These are phyloP conservation scores for Talaromyces sp. DNA, from an alignment of 2,329 filamentous ascomycete species.

Conservation along the genomic window DNA sequence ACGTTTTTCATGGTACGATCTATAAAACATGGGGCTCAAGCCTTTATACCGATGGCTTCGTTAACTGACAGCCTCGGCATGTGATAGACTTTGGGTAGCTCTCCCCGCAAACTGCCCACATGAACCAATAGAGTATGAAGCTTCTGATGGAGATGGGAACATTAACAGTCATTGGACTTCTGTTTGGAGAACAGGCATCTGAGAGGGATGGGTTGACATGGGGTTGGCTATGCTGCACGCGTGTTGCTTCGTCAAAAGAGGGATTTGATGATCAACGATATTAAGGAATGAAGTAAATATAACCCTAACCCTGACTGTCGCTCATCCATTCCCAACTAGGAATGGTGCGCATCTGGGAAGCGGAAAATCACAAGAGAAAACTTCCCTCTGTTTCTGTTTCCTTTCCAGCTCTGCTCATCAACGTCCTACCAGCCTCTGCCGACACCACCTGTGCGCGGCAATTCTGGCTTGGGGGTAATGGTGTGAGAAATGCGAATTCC, in stretches of 20 bases:
- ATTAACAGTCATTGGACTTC: too few species aligned
- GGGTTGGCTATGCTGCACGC: too few species aligned
- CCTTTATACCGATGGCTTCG: neutral
- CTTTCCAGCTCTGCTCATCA: neutral
- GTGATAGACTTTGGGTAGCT: slow-evolving; percentile 1
- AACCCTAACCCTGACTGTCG: neutral
- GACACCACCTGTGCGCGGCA: slow-evolving; percentile 9
- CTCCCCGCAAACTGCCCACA: neutral
- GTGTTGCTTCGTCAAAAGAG: too few species aligned
- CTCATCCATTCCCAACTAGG: neutral
- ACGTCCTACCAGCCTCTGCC: neutral
- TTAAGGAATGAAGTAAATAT: too few species aligned
- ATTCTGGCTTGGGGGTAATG: slow-evolving; percentile 10
- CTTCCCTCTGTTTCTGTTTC: neutral
- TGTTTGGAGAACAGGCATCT: too few species aligned
- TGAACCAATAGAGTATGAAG: neutral
- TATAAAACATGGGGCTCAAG: neutral
- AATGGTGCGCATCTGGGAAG: neutral
- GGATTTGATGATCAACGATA: too few species aligned
- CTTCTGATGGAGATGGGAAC: too few species aligned
- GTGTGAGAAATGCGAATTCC: slow-evolving; percentile 15
- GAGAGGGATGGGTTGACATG: too few species aligned
- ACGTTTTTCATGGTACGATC: too few species aligned
- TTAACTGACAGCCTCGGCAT: slow-evolving; percentile 9
- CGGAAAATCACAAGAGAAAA: slow-evolving; percentile 2